phyloP scores from a whole-genome alignment of 768 basidiomycete species.

The Dentipellis fragilis region DNA sequence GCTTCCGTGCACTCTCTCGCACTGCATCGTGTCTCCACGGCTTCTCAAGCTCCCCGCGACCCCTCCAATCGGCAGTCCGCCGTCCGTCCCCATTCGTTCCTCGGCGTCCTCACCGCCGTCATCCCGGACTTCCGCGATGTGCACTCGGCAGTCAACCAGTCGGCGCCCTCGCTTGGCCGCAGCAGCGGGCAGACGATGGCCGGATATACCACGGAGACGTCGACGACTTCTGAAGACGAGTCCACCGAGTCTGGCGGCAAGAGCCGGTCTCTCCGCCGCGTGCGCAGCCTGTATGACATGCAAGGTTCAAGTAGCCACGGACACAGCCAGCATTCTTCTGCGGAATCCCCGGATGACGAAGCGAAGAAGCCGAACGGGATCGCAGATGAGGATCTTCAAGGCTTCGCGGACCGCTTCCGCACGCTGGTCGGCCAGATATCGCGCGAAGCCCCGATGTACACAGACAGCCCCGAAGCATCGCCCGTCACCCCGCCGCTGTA shows the following conservation, averaged over 20 bases:
- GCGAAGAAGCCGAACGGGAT: not conserved
- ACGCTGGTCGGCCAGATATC: slow-evolving; percentile 39
- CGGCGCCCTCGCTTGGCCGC: not conserved
- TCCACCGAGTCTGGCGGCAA: slow-evolving; percentile 1
- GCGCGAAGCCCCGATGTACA: slow-evolving; percentile 30
- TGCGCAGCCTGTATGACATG: not conserved
- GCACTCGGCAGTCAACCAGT: not conserved
- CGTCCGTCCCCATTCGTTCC: slow-evolving; percentile 4
- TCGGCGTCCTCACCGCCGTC: slow-evolving; percentile 2
- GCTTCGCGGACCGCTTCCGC: slow-evolving; percentile 42
- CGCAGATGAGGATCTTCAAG: slow-evolving; percentile 28
- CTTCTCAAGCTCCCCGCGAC: not conserved
- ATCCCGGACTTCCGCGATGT: slow-evolving; percentile 8
- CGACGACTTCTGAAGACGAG: slow-evolving; percentile 8
- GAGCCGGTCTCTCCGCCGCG: slow-evolving; percentile 1
- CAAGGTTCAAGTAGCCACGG: not conserved
- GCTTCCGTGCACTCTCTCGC: not conserved
- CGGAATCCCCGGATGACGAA: not conserved
- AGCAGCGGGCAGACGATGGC: not conserved
- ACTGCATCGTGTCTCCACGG: not conserved
- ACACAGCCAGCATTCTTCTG: not conserved
- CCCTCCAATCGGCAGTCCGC: not conserved
- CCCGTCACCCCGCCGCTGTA: slow-evolving; percentile 3
- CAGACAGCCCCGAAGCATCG: slow-evolving; percentile 1
- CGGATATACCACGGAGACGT: not conserved